Conservation (phyloP, 768 basidiomycete genomes). For the Pleurotus djamor region DNA sequence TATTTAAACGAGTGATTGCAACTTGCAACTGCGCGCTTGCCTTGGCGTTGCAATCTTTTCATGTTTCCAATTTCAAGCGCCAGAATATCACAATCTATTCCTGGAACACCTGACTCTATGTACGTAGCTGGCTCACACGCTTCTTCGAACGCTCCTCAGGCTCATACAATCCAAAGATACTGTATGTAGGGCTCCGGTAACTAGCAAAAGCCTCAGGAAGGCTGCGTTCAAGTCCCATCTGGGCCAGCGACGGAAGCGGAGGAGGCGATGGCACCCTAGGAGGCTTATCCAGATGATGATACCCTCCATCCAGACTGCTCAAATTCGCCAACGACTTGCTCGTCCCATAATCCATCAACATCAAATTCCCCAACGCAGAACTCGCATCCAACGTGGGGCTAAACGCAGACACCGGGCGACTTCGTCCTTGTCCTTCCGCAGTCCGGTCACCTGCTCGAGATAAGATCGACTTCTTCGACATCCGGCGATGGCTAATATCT, state of each 20-base stretch:
- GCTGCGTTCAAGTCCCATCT: conserved; percentile 70
- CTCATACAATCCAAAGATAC: conserved; percentile 75
- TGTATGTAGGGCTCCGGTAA: conserved; percentile 81
- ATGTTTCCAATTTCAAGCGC: not conserved
- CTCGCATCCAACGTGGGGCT: conserved; percentile 35
- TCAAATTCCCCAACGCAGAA: conserved; percentile 53
- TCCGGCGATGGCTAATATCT: conserved; percentile 18
- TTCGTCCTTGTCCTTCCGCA: not conserved
- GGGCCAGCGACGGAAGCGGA: conserved; percentile 67
- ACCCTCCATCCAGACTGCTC: conserved; percentile 7
- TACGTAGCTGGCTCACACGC: conserved; percentile 7
- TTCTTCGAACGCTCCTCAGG: conserved; percentile 50
- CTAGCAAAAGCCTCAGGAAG: conserved; percentile 61
- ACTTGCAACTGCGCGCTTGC: too few species aligned
- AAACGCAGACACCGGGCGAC: conserved; percentile 12
- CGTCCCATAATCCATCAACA: conserved; percentile 56
- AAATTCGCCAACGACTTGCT: conserved; percentile 30
- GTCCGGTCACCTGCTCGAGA: not conserved
- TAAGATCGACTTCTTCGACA: not conserved
- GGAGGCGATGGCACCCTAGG: conserved; percentile 83
- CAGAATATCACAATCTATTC: not conserved
- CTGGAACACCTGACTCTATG: too few species aligned
- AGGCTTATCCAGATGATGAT: conserved; percentile 48
- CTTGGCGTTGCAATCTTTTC: too few species aligned
- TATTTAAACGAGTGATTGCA: too few species aligned